Evolutionary conservation across 108 stramenopile genomes (phyloP).

Genomic region (Epithemia pelagica): DNA sequence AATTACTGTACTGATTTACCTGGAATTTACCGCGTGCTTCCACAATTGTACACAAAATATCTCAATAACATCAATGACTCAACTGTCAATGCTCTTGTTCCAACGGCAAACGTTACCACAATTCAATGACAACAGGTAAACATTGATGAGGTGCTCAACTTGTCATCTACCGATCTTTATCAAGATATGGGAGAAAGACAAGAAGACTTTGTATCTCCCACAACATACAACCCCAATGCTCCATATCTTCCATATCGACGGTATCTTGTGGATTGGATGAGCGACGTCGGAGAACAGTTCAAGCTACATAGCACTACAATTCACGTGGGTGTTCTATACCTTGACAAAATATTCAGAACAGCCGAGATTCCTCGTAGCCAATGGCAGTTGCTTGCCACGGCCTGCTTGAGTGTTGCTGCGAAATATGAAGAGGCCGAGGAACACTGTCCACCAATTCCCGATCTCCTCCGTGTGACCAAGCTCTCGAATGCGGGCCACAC

Average conservation of each 20-base stretch:
- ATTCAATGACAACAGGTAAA: constrained; percentile 4
- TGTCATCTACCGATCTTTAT: constrained; percentile 71
- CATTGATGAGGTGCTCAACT: constrained; percentile 54
- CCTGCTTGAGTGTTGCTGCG: constrained; percentile 80
- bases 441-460: constrained; percentile 83
- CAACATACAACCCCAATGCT: constrained; percentile 55
- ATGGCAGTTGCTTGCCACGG: constrained; percentile 90
- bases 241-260: constrained; percentile 80
- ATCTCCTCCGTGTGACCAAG: constrained; percentile 75
- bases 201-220: constrained; percentile 69
- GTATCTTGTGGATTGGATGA: constrained; percentile 91
- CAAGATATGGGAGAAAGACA: constrained; percentile 71
- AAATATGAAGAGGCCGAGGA: constrained; percentile 92
- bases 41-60: too few relatives aligned
- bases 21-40: not conserved
- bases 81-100: not conserved
- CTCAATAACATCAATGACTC: not conserved
- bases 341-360: constrained; percentile 81
- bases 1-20: not conserved
- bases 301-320: constrained; percentile 76
- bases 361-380: constrained; percentile 62
- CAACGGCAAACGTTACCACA: not conserved
- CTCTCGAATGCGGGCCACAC: constrained; percentile 59
- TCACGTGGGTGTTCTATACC: constrained; percentile 73
- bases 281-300: constrained; percentile 82